These are phyloP conservation scores for Achaetomiella virescens DNA, from an alignment of 495 filamentous ascomycete species.

Conservation along the genomic window DNA sequence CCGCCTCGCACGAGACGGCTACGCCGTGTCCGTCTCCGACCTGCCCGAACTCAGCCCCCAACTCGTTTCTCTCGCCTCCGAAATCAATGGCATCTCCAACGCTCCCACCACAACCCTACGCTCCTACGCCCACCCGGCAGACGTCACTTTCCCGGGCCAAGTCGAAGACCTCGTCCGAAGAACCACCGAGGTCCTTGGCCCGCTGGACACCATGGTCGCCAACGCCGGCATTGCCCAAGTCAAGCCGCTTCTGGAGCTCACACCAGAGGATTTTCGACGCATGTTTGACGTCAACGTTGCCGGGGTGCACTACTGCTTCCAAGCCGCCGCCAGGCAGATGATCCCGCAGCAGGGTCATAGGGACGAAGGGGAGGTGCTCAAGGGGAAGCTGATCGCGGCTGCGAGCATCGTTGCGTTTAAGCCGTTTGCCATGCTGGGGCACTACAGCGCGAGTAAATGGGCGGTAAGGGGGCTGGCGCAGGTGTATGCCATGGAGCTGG, in stretches of 20 bases:
- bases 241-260: conserved; percentile 45
- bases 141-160: conserved; percentile 46
- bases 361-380: conserved; percentile 13
- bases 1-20: conserved; percentile 54
- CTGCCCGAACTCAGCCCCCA: conserved; percentile 39
- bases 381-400: conserved; percentile 51
- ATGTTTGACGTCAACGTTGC: conserved; percentile 52
- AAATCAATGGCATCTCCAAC: conserved; percentile 19
- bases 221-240: conserved; percentile 57
- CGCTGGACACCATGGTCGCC: conserved; percentile 54
- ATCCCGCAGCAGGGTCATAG: conserved; percentile 33
- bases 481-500: conserved; percentile 54
- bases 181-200: conserved; percentile 44
- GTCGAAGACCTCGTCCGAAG: conserved; percentile 45
- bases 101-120: conserved; percentile 31
- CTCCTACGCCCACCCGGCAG: conserved; percentile 43
- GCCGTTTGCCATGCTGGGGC: conserved; percentile 44
- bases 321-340: conserved; percentile 48
- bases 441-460: conserved; percentile 55
- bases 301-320: conserved; percentile 55
- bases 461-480: conserved; percentile 55
- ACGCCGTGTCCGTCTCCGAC: conserved; percentile 56
- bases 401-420: conserved; percentile 53
- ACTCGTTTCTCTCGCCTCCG: conserved; percentile 43
- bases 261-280: conserved; percentile 41